Evolutionary conservation across 768 basidiomycete species (phyloP), one percentile per base, ranked within the genome.

Genomic region (Pleurotus salmoneostramineus): DNA sequence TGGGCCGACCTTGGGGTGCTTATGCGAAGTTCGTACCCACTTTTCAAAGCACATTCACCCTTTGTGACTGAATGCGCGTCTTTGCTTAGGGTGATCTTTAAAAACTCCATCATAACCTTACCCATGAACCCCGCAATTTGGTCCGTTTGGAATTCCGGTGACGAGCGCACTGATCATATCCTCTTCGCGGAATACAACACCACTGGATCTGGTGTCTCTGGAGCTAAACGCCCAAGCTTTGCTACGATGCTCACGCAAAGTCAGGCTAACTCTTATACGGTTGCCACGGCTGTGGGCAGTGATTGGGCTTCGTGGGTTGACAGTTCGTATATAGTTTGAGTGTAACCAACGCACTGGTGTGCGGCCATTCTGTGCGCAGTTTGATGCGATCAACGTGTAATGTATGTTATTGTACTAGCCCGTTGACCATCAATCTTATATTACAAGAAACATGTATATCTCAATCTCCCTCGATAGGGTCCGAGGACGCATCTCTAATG

Each of bases 1-100:
- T 82, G 3, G 81, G 81, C 6, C 66, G 81, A 10, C 81, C 81
- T 27, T 82, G 80, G 81, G 68, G 66, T 35, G 79, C 74, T 62
- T 79, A 66, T 47, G 77, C 78, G 5, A 78, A 78, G 75, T 76
- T 60, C 31, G 72, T 63, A 36, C n/a, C 14, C 15, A 7, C 15
- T 6, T 17, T 45, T 6, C 44, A 15, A 45, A n/a, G 21, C 37
- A 58, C 51, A 4, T 12, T 2, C 14, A 54, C 51, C 37, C 12
- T 49, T 1, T 12, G n/a, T 21, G 21, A 44, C 17, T 51, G 44
- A 27, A 51, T 55, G 37, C 52, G 21, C 33, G 47, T 35, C 45
- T 15, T 15, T 48, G 14, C 35, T 43, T 40, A 77, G 79, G 64
- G 80, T 83, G 12, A 74, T 81, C 37, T 81, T 76, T 71, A 76